Evolutionary conservation across 169 alveolate genomes (phyloP).

Genomic region (Neospora caninum): DNA sequence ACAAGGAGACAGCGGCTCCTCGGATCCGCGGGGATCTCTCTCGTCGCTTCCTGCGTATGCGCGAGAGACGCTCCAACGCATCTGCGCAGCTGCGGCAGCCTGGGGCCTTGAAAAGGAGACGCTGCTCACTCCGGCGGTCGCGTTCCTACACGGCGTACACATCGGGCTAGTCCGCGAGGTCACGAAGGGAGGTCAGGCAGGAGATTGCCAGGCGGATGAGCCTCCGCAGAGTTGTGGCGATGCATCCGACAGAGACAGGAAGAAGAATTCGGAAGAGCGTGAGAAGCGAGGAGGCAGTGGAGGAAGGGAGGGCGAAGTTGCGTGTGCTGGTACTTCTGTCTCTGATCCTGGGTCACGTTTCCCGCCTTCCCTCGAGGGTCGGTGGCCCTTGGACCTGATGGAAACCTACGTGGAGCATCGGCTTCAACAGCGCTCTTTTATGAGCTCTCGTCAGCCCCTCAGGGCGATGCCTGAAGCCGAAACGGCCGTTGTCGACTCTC

Average conservation of each 20-base stretch:
- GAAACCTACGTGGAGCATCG: neutral
- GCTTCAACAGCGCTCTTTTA: too few species aligned
- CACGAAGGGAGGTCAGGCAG: neutral
- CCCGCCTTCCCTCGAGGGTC: neutral
- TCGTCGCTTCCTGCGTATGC: neutral
- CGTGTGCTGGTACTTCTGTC: neutral
- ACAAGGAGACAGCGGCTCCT: neutral
- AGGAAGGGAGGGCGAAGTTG: neutral
- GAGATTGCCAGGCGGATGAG: neutral
- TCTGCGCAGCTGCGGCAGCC: neutral
- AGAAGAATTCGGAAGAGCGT: neutral
- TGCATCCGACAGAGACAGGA: neutral
- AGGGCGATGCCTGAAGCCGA: neutral
- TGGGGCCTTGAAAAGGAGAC: neutral
- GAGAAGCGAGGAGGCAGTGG: neutral
- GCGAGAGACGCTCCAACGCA: neutral
- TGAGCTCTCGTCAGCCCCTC: too few species aligned
- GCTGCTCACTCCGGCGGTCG: neutral
- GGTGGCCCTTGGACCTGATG: neutral
- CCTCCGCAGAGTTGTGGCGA: neutral
- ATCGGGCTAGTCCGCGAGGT: neutral
- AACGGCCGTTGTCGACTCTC: neutral
- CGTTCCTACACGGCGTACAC: neutral
- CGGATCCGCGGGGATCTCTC: neutral
- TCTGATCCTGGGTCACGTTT: neutral